Conservation (phyloP, 192 early-diverging fungal genomes). For the Coemansia sp. region DNA sequence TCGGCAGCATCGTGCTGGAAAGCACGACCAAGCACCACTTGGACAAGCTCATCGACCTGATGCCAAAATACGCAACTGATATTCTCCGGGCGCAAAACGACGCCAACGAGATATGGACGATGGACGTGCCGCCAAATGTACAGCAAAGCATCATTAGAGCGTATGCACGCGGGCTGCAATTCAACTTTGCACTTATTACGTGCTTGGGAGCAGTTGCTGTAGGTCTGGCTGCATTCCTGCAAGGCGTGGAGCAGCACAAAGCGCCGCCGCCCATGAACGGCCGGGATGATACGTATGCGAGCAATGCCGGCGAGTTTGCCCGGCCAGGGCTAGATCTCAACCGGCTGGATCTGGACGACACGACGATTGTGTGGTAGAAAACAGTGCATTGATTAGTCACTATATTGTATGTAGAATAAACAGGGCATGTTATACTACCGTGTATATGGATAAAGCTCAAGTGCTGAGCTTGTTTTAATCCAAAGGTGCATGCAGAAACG, state of each 20-base stretch:
- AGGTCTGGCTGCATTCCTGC: constrained; percentile 39
- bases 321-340: constrained; percentile 38
- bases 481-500: too few relatives aligned
- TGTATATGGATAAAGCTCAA: background rate
- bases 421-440: background rate
- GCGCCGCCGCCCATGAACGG: constrained; percentile 21
- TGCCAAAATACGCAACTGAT: constrained; percentile 35
- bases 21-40: constrained; percentile 41
- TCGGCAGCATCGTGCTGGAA: constrained; percentile 49
- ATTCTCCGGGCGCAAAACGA: constrained; percentile 49
- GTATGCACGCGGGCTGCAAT: constrained; percentile 49
- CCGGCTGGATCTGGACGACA: constrained; percentile 23
- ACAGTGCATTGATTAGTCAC: background rate
- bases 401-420: background rate
- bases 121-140: constrained; percentile 28
- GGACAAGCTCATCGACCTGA: constrained; percentile 22
- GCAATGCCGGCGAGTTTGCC: constrained; percentile 20
- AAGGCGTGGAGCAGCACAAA: constrained; percentile 45
- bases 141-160: constrained; percentile 42
- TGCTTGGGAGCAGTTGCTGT: constrained; percentile 35
- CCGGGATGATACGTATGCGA: background rate
- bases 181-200: constrained; percentile 47
- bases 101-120: constrained; percentile 46
- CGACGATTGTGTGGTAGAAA: constrained; percentile 15
- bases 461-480: too few relatives aligned